Evolutionary conservation across 129 eudicot species (phyloP).

Genomic region (Lonicera japonica): DNA sequence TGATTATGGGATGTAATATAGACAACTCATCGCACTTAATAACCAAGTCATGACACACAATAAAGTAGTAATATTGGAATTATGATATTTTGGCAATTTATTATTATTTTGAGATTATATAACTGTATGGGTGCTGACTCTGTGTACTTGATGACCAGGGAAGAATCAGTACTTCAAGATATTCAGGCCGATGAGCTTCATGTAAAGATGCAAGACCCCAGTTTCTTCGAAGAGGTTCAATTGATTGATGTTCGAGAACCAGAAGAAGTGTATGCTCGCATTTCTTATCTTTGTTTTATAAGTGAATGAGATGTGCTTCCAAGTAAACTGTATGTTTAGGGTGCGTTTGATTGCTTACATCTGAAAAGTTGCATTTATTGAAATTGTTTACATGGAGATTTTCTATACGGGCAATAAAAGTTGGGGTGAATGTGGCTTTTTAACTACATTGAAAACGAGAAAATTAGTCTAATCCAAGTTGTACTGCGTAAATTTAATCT

Average conservation of each 20-base stretch:
- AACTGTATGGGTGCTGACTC: conserved; percentile 9
- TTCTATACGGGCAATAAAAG: no score
- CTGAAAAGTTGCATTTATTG: no score
- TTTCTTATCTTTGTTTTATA: not conserved
- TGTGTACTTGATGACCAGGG: conserved; percentile 40
- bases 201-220: conserved; percentile 73
- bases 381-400: no score
- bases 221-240: conserved; percentile 69
- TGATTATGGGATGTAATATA: no score
- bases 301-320: conserved; percentile 4
- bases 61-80: not conserved
- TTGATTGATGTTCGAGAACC: conserved; percentile 94
- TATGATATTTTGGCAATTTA: not conserved
- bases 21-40: no score
- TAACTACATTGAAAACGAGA: no score
- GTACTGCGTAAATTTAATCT: no score
- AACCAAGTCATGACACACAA: no score
- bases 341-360: no score
- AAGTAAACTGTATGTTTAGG: not conserved
- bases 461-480: no score
- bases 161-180: conserved; percentile 58
- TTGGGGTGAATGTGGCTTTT: no score
- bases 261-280: conserved; percentile 76
- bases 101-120: not conserved
- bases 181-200: conserved; percentile 82